phyloP scores from a whole-genome alignment of 805 yeast species.

The Ogataea dorogensis region DNA sequence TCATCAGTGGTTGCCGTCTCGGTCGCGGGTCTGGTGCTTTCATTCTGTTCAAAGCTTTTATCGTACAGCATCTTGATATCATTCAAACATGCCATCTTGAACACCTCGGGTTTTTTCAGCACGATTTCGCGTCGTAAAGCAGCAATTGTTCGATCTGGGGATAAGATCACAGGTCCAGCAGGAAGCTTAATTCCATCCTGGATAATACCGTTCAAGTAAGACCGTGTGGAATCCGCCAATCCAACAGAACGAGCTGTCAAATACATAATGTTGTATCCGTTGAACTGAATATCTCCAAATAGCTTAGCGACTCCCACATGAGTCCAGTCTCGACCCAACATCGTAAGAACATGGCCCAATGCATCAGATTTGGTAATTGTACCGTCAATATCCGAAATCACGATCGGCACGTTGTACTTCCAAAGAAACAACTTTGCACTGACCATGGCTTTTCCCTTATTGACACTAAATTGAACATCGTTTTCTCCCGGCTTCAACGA shows the following conservation, averaged over 20 bases:
- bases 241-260: slow-evolving; percentile 95
- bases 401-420: slow-evolving; percentile 83
- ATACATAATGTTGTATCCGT: slow-evolving; percentile 92
- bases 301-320: slow-evolving; percentile 92
- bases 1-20: no score
- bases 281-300: slow-evolving; percentile 78
- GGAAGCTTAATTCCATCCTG: slow-evolving; percentile 80
- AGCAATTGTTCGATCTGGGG: slow-evolving; percentile 96
- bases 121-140: slow-evolving; percentile 91
- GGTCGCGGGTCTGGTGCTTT: background rate
- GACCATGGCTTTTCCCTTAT: slow-evolving; percentile 77
- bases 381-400: slow-evolving; percentile 96
- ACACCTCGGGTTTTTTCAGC: slow-evolving; percentile 94
- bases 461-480: slow-evolving; percentile 73
- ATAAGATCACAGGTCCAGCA: slow-evolving; percentile 86
- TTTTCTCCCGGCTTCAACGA: slow-evolving; percentile 78
- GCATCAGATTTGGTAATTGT: slow-evolving; percentile 98
- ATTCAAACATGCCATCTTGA: slow-evolving; percentile 93
- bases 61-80: slow-evolving; percentile 75
- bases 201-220: slow-evolving; percentile 71
- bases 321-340: slow-evolving; percentile 97
- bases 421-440: slow-evolving; percentile 75
- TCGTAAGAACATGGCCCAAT: slow-evolving; percentile 88
- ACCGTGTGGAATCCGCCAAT: slow-evolving; percentile 87
- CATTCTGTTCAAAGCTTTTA: slow-evolving; percentile 3